Percentiles rank a stretch among this genome's conserved stretches.
Conservation (phyloP, 2,329 filamentous ascomycete genomes). For the Coniochaeta sp. region DNA sequence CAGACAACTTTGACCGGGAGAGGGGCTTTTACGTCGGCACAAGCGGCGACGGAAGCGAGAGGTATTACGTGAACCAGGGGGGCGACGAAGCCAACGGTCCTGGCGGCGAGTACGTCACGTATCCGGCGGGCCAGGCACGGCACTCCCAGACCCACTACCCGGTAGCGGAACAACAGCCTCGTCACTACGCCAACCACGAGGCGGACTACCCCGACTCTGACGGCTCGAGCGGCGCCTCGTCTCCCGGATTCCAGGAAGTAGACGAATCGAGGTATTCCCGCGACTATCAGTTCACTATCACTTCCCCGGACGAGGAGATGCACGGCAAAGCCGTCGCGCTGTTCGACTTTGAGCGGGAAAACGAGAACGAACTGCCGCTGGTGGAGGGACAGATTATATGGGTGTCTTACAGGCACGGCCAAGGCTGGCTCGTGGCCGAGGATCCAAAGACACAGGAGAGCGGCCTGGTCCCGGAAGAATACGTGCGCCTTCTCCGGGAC, state of each 20-base stretch:
- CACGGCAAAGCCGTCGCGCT: constrained; percentile 92
- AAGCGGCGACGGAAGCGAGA: constrained; percentile 63
- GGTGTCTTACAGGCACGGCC: constrained; percentile 91
- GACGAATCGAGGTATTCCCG: constrained; percentile 78
- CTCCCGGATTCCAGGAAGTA: constrained; percentile 48
- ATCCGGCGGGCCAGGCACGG: constrained; percentile 57
- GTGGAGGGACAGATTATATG: constrained; percentile 94
- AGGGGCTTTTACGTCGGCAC: constrained; percentile 61
- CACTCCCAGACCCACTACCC: constrained; percentile 46
- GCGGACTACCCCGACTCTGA: constrained; percentile 51
- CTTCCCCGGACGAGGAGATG: constrained; percentile 93
- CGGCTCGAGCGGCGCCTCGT: constrained; percentile 50
- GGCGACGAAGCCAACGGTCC: constrained; percentile 65
- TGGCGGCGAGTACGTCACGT: constrained; percentile 74
- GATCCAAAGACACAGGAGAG: constrained; percentile 92
- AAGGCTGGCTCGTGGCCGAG: constrained; percentile 95
- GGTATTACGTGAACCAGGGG: constrained; percentile 65
- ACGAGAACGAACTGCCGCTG: constrained; percentile 90
- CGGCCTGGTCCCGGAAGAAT: constrained; percentile 92
- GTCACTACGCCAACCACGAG: constrained; percentile 36
- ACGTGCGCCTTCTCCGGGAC: constrained; percentile 84
- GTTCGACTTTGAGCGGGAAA: constrained; percentile 91
- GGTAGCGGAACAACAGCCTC: constrained; percentile 31
- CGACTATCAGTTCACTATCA: constrained; percentile 92
- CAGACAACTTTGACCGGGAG: constrained; percentile 48